Percentiles rank a stretch among this genome's conserved stretches.
These are phyloP conservation scores for Aquilaria sinensis DNA, from an alignment of 345 rosid genomes.

Conservation along the genomic window DNA sequence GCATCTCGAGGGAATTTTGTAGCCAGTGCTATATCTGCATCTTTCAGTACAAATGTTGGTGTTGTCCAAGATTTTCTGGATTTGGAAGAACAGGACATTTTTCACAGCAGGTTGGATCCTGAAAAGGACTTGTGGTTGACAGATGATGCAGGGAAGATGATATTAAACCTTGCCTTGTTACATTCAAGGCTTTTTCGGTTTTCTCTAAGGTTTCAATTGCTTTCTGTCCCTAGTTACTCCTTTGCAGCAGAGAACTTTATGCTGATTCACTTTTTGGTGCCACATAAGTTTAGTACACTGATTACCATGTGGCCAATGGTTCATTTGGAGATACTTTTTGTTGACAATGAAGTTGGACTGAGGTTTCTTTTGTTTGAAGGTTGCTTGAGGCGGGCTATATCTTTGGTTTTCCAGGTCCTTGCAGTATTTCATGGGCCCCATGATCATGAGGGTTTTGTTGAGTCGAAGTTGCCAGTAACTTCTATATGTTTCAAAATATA, in stretches of 20 bases:
- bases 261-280: conserved; percentile 36
- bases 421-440: conserved; percentile 35
- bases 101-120: conserved; percentile 22
- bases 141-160: conserved; percentile 31
- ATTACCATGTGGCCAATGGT: conserved; percentile 59
- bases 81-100: conserved; percentile 22
- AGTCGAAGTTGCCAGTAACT: conserved; percentile 53
- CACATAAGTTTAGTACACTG: conserved; percentile 55
- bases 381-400: conserved; percentile 63
- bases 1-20: conserved; percentile 16
- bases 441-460: conserved; percentile 40
- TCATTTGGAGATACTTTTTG: conserved; percentile 81
- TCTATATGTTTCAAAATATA: conserved; percentile 70
- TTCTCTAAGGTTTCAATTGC: conserved; percentile 26
- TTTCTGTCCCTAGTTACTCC: conserved; percentile 27
- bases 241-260: conserved; percentile 29
- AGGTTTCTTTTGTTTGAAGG: conserved; percentile 77
- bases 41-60: conserved; percentile 19
- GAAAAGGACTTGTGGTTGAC: conserved; percentile 29
- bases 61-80: conserved; percentile 16
- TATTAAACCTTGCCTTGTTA: conserved; percentile 30
- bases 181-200: conserved; percentile 31
- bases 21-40: conserved; percentile 10
- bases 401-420: conserved; percentile 50
- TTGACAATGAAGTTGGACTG: conserved; percentile 66